These are phyloP conservation scores for Manihot esculenta DNA, from an alignment of 441 rosid species.

Conservation along the genomic window DNA sequence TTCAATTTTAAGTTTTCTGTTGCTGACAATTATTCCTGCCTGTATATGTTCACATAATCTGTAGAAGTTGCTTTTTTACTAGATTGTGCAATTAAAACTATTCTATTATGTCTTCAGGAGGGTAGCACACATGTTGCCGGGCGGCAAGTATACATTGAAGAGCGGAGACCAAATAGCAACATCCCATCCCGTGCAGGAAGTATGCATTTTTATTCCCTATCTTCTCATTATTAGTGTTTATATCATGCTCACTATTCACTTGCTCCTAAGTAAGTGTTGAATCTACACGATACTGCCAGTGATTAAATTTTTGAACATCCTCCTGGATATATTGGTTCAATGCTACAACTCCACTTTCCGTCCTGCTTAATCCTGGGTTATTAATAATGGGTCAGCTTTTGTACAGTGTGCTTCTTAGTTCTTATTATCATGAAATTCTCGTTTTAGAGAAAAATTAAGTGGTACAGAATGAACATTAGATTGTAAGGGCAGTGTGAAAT, in stretches of 20 bases:
- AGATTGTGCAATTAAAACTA: constrained; percentile 6
- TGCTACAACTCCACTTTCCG: neutral
- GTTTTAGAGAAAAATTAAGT: too few relatives aligned
- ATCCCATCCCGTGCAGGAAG: constrained; percentile 63
- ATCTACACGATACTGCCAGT: neutral
- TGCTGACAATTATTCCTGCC: neutral
- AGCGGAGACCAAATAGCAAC: constrained; percentile 62
- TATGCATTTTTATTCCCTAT: constrained; percentile 29
- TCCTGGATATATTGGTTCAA: neutral
- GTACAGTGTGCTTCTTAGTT: too few relatives aligned
- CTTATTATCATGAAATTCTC: too few relatives aligned
- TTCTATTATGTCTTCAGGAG: constrained; percentile 37
- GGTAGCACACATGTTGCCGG: constrained; percentile 55
- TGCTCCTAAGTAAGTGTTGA: neutral
- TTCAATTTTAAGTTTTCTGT: neutral
- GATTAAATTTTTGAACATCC: neutral
- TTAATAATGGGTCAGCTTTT: too few relatives aligned
- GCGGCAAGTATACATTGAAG: constrained; percentile 68
- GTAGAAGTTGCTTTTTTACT: too few relatives aligned
- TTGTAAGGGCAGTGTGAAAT: too few relatives aligned
- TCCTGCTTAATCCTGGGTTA: too few relatives aligned
- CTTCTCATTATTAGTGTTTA: neutral
- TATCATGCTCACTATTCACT: constrained; percentile 4
- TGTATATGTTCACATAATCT: neutral
- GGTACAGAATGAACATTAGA: too few relatives aligned